Conservation (phyloP, 2,329 filamentous ascomycete species). For the Hypoxylon sp. region DNA sequence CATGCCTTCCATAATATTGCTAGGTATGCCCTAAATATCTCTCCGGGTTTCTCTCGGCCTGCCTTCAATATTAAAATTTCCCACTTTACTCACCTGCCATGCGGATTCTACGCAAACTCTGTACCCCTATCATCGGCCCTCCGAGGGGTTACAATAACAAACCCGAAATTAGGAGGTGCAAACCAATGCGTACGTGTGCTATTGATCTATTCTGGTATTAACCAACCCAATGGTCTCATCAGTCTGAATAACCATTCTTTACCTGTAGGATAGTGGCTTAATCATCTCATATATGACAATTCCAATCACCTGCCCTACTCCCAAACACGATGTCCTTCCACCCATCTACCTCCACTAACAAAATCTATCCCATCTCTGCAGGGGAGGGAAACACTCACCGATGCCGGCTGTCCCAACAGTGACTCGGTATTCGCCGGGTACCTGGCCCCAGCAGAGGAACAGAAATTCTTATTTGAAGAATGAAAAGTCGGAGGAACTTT, state of each 20-base stretch:
- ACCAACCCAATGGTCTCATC: not conserved
- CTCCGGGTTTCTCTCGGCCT: not conserved
- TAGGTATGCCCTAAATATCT: not conserved
- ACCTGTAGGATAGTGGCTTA: not conserved
- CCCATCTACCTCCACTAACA: not conserved
- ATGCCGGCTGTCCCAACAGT: not conserved
- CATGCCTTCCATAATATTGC: not conserved
- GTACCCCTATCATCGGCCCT: not conserved
- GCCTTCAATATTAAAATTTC: not conserved
- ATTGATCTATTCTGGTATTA: not conserved
- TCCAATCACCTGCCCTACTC: not conserved
- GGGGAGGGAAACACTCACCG: conserved; percentile 2
- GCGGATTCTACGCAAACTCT: not conserved
- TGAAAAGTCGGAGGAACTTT: not conserved
- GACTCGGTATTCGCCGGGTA: not conserved
- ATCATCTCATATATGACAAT: conserved; percentile 5
- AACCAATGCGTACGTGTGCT: not conserved
- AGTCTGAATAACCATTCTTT: conserved; percentile 7
- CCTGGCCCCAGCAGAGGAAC: not conserved
- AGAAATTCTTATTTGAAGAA: conserved; percentile 4
- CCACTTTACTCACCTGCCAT: not conserved
- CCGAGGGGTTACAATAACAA: not conserved
- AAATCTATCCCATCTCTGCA: conserved; percentile 10
- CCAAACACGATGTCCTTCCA: conserved; percentile 3
- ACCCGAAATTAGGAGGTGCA: not conserved